These are phyloP conservation scores for Coniferiporia sulphurascens DNA, from an alignment of 1,284 basidiomycete genomes.

Conservation along the genomic window DNA sequence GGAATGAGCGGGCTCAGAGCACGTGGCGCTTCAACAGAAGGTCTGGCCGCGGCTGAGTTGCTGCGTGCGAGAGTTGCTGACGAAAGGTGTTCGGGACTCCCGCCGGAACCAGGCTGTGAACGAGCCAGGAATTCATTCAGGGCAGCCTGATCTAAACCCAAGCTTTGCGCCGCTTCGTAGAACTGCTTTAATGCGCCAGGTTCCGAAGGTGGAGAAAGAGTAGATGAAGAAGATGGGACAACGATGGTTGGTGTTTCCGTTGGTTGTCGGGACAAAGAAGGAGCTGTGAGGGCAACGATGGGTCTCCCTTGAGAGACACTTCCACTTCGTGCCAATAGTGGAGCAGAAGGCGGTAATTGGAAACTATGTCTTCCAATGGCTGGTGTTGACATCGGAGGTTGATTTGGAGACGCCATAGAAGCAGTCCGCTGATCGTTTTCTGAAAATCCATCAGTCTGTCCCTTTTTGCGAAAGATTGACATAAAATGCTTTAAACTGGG, in stretches of 20 bases:
- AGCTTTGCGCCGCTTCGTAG: constrained; percentile 66
- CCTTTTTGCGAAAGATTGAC: constrained; percentile 68
- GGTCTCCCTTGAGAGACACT: constrained; percentile 7
- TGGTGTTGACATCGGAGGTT: constrained; percentile 2
- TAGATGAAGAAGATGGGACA: not conserved
- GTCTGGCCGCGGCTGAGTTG: not conserved
- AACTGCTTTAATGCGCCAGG: constrained; percentile 58
- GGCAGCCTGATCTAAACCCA: constrained; percentile 67
- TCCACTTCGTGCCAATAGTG: constrained; percentile 10
- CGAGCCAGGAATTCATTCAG: constrained; percentile 59
- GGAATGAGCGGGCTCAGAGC: constrained; percentile 11
- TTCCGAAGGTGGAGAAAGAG: constrained; percentile 21
- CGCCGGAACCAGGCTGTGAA: constrained; percentile 1
- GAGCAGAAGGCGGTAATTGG: constrained; percentile 9
- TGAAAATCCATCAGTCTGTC: constrained; percentile 22
- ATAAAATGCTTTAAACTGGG: constrained; percentile 76
- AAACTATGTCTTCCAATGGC: constrained; percentile 11
- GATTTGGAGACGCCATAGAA: constrained; percentile 22
- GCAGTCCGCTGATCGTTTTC: constrained; percentile 9
- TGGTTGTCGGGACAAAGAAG: constrained; percentile 11
- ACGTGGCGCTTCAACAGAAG: not conserved
- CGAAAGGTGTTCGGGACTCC: not conserved
- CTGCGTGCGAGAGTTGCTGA: not conserved
- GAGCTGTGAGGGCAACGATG: constrained; percentile 1
- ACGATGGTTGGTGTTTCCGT: constrained; percentile 8